phyloP scores from a whole-genome alignment of 306 rosid species.

The Datisca glomerata region DNA sequence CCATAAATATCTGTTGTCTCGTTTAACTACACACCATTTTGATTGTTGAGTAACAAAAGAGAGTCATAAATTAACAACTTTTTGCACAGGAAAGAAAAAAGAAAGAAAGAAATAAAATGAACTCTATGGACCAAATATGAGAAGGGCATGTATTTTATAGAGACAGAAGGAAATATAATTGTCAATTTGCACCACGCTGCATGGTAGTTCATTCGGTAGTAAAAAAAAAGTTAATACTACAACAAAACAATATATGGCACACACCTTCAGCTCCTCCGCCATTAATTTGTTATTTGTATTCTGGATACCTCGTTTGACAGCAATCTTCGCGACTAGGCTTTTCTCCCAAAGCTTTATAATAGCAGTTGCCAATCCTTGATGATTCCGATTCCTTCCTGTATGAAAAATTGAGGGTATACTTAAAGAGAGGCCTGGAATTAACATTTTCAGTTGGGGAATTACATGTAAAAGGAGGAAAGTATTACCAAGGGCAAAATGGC shows the following conservation, averaged over 20 bases:
- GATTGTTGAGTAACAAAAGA: too few relatives aligned
- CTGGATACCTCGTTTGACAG: slow-evolving; percentile 89
- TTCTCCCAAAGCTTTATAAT: slow-evolving; percentile 88
- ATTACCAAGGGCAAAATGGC: slow-evolving; percentile 93
- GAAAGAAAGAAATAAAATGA: too few relatives aligned
- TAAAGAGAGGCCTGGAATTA: too few relatives aligned
- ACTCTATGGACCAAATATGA: too few relatives aligned
- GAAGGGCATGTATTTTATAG: too few relatives aligned
- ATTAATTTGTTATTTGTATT: slow-evolving; percentile 92
- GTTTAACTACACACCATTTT: too few relatives aligned
- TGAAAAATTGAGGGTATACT: background rate
- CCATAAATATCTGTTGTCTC: too few relatives aligned
- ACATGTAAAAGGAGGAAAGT: slow-evolving; percentile 6
- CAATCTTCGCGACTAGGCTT: slow-evolving; percentile 80
- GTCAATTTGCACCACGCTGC: too few relatives aligned
- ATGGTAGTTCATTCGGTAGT: slow-evolving; percentile 1
- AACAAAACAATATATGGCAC: slow-evolving; percentile 11
- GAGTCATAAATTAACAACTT: too few relatives aligned
- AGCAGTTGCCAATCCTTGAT: slow-evolving; percentile 85
- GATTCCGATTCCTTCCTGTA: slow-evolving; percentile 91
- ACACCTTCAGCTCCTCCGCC: slow-evolving; percentile 86
- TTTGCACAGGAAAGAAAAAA: too few relatives aligned
- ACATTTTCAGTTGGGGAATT: too few relatives aligned
- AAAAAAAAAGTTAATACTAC: background rate
- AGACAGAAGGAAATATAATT: too few relatives aligned